Base-by-base conservation (phyloP, 257 asterid genomes). In the Cordia subcordata region DNA sequence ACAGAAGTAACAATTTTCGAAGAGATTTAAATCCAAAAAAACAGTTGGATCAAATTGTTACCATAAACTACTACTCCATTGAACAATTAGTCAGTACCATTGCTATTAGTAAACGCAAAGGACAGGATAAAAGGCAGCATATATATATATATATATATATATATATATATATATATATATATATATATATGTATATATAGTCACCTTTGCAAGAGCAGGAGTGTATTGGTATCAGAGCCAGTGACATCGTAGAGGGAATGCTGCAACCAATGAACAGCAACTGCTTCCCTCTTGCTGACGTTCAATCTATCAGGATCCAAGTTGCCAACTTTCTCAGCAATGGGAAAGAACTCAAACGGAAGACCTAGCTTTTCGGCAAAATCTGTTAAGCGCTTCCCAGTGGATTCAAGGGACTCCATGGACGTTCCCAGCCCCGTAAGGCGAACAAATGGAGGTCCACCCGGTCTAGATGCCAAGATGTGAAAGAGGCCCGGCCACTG, bases 401-500 rank as follows among this genome's bases (percentile, higher is more conserved):
- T 92, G 32, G 99, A 96, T 22, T 86, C 94, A 0, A 92, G 85
- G 38, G 99, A 84, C 40, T 88, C 99, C 47, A 79, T 56, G 4
- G 99, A 92, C n/a, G 75, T 88, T 2, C 99, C 99, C 53, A 88
- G 62, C 0, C 99, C 99, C 0, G 99, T 86, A 4, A 92, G 80
- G 14, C 99, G 84, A 5, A 92, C 99, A 15, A 75, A 86, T 0
- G 99, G 99, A 21, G 97, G 96, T 4, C 99, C 97, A 1, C 97
- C 96, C 0, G 96, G 89, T 21, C 99, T 73, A 0, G 95, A 86
- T 0, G 97, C 99, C 44, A 92, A 67, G 37, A 92, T 88, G 71
- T 92, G 99, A 40, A 92, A 92, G 13, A 92, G 82, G 4, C 97
- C 99, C 0, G 99, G 99, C 99, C 99, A 92, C 61, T 92, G 99